Evolutionary conservation across 768 basidiomycete species (phyloP).

Genomic region (Suillus bovinus): DNA sequence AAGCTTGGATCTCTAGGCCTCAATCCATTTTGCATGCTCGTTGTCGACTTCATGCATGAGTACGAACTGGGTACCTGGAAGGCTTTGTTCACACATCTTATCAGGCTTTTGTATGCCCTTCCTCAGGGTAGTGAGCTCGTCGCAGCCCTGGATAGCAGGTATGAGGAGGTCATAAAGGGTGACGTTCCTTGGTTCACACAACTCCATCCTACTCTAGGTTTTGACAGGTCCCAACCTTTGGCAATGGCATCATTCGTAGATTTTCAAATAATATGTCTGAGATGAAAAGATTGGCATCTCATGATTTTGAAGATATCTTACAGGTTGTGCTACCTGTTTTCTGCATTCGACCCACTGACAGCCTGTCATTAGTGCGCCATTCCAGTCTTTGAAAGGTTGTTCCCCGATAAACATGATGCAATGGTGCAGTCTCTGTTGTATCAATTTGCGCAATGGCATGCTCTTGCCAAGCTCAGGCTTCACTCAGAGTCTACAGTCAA

Average conservation of each 20-base stretch:
- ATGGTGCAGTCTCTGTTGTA: constrained; percentile 27
- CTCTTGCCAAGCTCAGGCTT: constrained; percentile 33
- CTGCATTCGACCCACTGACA: neutral
- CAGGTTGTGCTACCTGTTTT: constrained; percentile 15
- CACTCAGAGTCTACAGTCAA: constrained; percentile 25
- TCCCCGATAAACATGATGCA: constrained; percentile 25
- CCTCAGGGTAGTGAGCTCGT: neutral
- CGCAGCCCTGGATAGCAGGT: neutral
- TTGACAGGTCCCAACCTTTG: constrained; percentile 32
- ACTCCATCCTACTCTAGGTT: constrained; percentile 21
- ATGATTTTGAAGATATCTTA: constrained; percentile 38
- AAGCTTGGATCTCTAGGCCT: constrained; percentile 20
- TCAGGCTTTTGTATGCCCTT: constrained; percentile 26
- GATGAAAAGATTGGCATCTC: constrained; percentile 35
- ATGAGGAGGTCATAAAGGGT: neutral
- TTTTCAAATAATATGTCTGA: constrained; percentile 34
- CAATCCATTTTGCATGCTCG: constrained; percentile 28
- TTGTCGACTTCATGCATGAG: constrained; percentile 40
- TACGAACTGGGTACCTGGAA: constrained; percentile 41
- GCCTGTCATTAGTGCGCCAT: constrained; percentile 28
- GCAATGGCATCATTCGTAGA: constrained; percentile 25
- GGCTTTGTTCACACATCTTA: constrained; percentile 33
- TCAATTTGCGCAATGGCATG: constrained; percentile 35
- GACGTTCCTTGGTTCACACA: neutral
- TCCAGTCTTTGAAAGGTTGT: constrained; percentile 39